Evolutionary conservation across 2,329 filamentous ascomycete genomes (phyloP), one percentile per base, ranked within the genome.

Genomic region (Talaromyces funiculosus): DNA sequence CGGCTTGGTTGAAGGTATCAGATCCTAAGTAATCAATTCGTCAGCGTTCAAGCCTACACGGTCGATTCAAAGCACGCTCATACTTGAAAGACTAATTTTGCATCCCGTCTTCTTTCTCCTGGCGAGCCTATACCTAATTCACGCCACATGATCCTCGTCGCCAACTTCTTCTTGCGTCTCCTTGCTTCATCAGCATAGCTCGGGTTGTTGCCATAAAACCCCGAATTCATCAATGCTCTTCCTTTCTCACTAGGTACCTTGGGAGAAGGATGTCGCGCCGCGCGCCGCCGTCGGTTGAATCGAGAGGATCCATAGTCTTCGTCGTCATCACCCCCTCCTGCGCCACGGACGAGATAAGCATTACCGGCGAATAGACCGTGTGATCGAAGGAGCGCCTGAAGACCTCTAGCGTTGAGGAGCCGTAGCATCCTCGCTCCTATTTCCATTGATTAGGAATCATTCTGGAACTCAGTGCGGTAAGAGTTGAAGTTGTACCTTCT

Each of bases 181-280:
- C 75, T 73, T 43, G 76, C 67, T 51, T 73, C 70, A 77, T 84
- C 63, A 69, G 80, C 62, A 75, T 81, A 65, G 78, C 78, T 67
- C 79, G 88, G 82, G 61, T 86, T 88, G 18, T 81, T 80, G 35
- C 93, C 93, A 75, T 97, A 97, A 2, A 79, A 80, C 1, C 93
- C 93, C 31, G 87, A 88, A 40, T 85, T 81, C 92, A 97, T 96
- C 63, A 97, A 78, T 66, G 88, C 84, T 53, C 75, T 80, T 7
- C 94, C 93, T 63, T 85, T 82, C 10, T 89, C 85, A 68, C 88
- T 96, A 0, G 93, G 93, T 0, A 96, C 86, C 67, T 89, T 89
- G n/a, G 92, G 90, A 62, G 92, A 92, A 47, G 84, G 77, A 63
- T 86, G 73, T 20, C 69, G 72, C 4, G 68, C 64, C 6, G 77